These are phyloP conservation scores for Tolypocladium paradoxum DNA, from an alignment of 2,329 filamentous ascomycete species.

Conservation along the genomic window DNA sequence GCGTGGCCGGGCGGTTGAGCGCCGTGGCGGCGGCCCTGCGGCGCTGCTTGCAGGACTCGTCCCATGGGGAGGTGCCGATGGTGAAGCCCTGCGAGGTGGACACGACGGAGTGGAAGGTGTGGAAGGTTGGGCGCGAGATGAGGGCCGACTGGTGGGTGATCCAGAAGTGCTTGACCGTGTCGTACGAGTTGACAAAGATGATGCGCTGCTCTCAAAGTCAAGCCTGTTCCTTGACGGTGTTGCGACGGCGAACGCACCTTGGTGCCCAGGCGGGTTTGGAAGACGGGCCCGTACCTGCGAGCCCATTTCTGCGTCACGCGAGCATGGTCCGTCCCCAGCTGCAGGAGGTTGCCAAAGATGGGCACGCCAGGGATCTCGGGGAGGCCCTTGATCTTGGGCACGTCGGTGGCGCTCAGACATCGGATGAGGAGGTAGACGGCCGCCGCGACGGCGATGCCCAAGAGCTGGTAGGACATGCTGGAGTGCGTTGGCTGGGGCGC, in stretches of 20 bases:
- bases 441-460: constrained; percentile 7
- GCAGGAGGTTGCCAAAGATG: constrained; percentile 51
- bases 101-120: constrained; percentile 73
- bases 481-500: too few relatives aligned
- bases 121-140: constrained; percentile 66
- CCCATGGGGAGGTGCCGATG: constrained; percentile 76
- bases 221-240: not conserved
- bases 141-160: constrained; percentile 68
- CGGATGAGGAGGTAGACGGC: constrained; percentile 13
- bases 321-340: constrained; percentile 48
- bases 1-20: constrained; percentile 63
- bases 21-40: constrained; percentile 72
- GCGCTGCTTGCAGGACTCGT: constrained; percentile 66
- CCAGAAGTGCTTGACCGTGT: constrained; percentile 63
- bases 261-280: constrained; percentile 59
- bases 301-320: constrained; percentile 44
- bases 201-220: constrained; percentile 37
- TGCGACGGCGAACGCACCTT: constrained; percentile 29
- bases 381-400: constrained; percentile 48
- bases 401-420: constrained; percentile 37
- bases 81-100: constrained; percentile 70
- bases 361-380: constrained; percentile 52
- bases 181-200: constrained; percentile 69
- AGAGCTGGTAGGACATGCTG: constrained; percentile 8
- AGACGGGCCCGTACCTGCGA: constrained; percentile 51